Evolutionary conservation across 2,329 filamentous ascomycete genomes (phyloP).

Genomic region (Colletotrichum limetticola): DNA sequence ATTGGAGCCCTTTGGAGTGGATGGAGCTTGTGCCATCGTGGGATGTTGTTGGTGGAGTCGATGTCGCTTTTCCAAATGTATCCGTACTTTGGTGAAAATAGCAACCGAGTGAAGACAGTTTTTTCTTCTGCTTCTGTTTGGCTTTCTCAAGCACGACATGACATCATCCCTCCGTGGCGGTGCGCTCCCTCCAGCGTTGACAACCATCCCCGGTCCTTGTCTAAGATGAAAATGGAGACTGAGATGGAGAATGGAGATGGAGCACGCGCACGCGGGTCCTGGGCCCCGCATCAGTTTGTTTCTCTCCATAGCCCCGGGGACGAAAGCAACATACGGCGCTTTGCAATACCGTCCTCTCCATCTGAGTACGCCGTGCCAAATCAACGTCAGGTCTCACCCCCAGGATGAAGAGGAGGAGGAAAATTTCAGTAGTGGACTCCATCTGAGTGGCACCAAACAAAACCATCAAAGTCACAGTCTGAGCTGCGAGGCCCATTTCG

Average conservation of each 20-base stretch:
- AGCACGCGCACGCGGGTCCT: neutral
- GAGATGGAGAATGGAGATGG: neutral
- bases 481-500: conserved; percentile 19
- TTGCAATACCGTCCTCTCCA: neutral
- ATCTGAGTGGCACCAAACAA: conserved; percentile 19
- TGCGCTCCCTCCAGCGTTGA: conserved; percentile 14
- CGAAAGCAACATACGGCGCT: neutral
- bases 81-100: conserved; percentile 8
- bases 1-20: neutral
- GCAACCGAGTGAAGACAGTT: neutral
- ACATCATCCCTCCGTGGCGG: conserved; percentile 32
- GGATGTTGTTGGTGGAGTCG: conserved; percentile 25
- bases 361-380: neutral
- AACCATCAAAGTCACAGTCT: conserved; percentile 10
- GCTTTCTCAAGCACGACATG: conserved; percentile 7
- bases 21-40: conserved; percentile 1
- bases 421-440: conserved; percentile 7
- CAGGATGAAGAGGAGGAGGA: neutral
- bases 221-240: conserved; percentile 8
- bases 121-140: neutral
- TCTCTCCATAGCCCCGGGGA: neutral
- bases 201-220: conserved; percentile 23
- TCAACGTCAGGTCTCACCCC: neutral
- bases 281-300: neutral
- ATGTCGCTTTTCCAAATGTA: conserved; percentile 9